A percentile compares a stretch with the other conserved stretches of the same genome.
Conservation (phyloP, 2,329 filamentous ascomycete species). For the Rhexocercosporidium sp. region DNA sequence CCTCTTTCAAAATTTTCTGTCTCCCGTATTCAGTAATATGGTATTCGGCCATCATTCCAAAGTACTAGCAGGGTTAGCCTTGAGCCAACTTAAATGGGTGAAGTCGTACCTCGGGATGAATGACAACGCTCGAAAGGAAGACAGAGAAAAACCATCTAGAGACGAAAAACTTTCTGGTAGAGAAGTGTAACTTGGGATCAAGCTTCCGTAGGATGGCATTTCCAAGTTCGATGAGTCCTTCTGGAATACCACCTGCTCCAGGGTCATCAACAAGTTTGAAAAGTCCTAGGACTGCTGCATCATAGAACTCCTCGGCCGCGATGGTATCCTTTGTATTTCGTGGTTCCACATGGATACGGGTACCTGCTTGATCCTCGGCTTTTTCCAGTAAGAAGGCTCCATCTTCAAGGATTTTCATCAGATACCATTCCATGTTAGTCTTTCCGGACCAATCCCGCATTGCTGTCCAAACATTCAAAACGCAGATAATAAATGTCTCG, state of each 20-base stretch:
- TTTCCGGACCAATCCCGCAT: slow-evolving; percentile 91
- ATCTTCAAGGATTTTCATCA: slow-evolving; percentile 93
- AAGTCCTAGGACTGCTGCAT: slow-evolving; percentile 77
- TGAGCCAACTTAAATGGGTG: slow-evolving; percentile 14
- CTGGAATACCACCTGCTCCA: slow-evolving; percentile 83
- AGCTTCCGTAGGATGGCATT: slow-evolving; percentile 82
- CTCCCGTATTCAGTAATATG: slow-evolving; percentile 91
- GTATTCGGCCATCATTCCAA: slow-evolving; percentile 82
- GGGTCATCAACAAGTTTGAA: slow-evolving; percentile 88
- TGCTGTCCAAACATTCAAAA: slow-evolving; percentile 85
- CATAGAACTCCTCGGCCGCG: slow-evolving; percentile 87
- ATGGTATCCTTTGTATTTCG: slow-evolving; percentile 81
- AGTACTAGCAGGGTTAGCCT: slow-evolving; percentile 45
- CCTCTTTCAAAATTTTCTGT: slow-evolving; percentile 79
- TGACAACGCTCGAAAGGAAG: slow-evolving; percentile 82
- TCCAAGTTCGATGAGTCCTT: slow-evolving; percentile 82
- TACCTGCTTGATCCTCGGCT: slow-evolving; percentile 77
- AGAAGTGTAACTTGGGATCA: slow-evolving; percentile 72
- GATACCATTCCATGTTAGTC: slow-evolving; percentile 87
- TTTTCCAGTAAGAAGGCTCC: slow-evolving; percentile 90
- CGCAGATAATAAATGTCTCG: slow-evolving; percentile 80
- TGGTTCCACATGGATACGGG: slow-evolving; percentile 72
- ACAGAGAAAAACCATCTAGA: slow-evolving; percentile 92
- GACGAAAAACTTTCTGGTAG: slow-evolving; percentile 82
- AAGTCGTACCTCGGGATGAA: slow-evolving; percentile 78